A percentile compares a stretch with the other conserved stretches of the same genome.
phyloP scores from a whole-genome alignment of 2,329 filamentous ascomycete genomes.

The Gyromitra esculenta region DNA sequence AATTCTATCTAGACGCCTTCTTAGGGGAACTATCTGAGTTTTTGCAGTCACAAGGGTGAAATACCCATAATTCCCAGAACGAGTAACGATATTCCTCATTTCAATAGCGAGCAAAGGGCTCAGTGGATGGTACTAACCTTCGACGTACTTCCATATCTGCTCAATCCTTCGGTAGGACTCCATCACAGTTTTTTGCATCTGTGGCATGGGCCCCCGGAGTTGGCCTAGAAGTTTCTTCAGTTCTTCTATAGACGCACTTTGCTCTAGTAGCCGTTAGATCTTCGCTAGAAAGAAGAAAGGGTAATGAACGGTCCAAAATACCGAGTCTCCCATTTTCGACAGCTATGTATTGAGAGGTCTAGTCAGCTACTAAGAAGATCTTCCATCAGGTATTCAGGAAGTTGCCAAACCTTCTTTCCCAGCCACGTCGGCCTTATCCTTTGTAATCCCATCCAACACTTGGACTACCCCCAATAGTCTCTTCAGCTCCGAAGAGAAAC shows the following conservation, averaged over 20 bases:
- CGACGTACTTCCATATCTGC: conserved; percentile 2
- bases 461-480: background rate
- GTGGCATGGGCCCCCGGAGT: background rate
- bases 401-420: conserved; percentile 23
- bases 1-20: too few relatives aligned
- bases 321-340: background rate
- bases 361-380: background rate
- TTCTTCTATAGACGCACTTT: background rate
- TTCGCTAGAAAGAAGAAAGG: background rate
- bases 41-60: background rate
- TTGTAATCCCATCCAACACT: background rate
- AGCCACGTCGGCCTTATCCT: background rate
- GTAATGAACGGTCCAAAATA: background rate
- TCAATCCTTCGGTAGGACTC: background rate
- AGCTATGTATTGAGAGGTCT: background rate
- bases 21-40: too few relatives aligned
- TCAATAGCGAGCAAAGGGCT: background rate
- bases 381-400: background rate
- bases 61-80: background rate
- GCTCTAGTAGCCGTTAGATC: background rate
- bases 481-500: conserved; percentile 12
- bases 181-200: background rate
- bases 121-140: conserved; percentile 5
- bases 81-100: background rate
- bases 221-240: background rate